Evolutionary conservation across 179 eudicot genomes (phyloP).

Genomic region (Actinidia polygama): DNA sequence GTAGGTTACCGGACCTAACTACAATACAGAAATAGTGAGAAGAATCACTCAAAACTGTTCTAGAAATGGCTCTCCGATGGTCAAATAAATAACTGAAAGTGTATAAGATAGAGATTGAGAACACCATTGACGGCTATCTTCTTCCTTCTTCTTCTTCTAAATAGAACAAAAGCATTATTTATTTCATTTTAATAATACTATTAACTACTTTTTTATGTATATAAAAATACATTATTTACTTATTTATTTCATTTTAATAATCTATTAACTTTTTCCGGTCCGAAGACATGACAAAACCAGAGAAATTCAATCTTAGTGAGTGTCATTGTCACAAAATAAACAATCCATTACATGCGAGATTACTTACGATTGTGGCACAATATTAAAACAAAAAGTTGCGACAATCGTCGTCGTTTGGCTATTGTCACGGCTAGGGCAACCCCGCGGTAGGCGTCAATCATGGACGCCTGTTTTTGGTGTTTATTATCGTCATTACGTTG

Average conservation of each 20-base stretch:
- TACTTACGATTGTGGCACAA: slow-evolving; percentile 4
- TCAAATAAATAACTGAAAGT: no score
- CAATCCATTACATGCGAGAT: slow-evolving; percentile 13
- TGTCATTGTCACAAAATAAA: slow-evolving; percentile 30
- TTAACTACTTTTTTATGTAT: background rate
- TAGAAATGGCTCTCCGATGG: no score
- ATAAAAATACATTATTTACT: no score
- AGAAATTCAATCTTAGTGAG: slow-evolving; percentile 27
- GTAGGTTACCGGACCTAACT: no score
- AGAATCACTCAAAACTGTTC: no score
- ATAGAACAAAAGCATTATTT: no score
- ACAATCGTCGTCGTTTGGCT: slow-evolving; percentile 26
- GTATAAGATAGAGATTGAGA: no score
- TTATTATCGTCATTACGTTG: slow-evolving; percentile 28
- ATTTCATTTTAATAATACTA: no score
- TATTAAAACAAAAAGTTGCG: slow-evolving; percentile 17
- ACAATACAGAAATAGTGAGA: no score
- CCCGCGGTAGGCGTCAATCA: slow-evolving; percentile 28
- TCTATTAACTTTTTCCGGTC: slow-evolving; percentile 9
- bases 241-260: no score
- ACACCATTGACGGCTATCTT: no score
- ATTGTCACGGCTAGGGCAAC: slow-evolving; percentile 23
- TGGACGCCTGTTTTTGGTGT: slow-evolving; percentile 21
- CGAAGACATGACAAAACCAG: slow-evolving; percentile 20
- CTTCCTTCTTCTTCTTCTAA: no score